Percentiles rank a stretch among this genome's conserved stretches.
phyloP scores from a whole-genome alignment of 352 stramenopile genomes.

The Aphanomyces stellatus region DNA sequence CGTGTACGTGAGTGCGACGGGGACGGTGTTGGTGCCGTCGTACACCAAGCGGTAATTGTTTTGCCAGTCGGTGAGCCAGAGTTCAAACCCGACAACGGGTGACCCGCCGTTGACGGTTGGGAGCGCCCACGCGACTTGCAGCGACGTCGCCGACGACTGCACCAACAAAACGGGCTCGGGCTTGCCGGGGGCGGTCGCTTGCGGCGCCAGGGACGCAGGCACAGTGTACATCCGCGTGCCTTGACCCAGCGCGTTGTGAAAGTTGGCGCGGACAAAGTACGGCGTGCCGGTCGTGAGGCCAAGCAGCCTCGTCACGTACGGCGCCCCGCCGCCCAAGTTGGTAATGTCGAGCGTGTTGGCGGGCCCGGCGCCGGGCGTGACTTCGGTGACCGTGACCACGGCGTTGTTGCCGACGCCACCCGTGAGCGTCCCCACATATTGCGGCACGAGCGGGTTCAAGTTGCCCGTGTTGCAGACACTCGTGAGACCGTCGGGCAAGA shows the following conservation, averaged over 20 bases:
- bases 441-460: constrained; percentile 44
- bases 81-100: constrained; percentile 90
- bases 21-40: constrained; percentile 80
- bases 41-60: constrained; percentile 88
- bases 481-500: constrained; percentile 30
- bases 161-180: constrained; percentile 82
- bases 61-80: constrained; percentile 94
- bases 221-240: constrained; percentile 55
- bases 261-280: constrained; percentile 89
- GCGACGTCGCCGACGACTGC: constrained; percentile 80
- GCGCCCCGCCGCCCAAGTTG: constrained; percentile 66
- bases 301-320: constrained; percentile 53
- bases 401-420: constrained; percentile 33
- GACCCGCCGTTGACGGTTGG: constrained; percentile 88
- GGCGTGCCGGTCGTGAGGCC: constrained; percentile 72
- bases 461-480: constrained; percentile 89
- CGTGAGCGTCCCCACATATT: constrained; percentile 32
- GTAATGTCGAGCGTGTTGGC: constrained; percentile 42
- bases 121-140: constrained; percentile 86
- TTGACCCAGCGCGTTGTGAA: constrained; percentile 84
- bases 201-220: constrained; percentile 75
- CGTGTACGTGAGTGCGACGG: constrained; percentile 55
- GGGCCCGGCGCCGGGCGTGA: constrained; percentile 45
- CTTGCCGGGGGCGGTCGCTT: constrained; percentile 80
- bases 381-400: constrained; percentile 41